Percentiles rank a stretch among this genome's conserved stretches.
Evolutionary conservation across 2,329 filamentous ascomycete species (phyloP).

Genomic region (Diplodia intermedia): DNA sequence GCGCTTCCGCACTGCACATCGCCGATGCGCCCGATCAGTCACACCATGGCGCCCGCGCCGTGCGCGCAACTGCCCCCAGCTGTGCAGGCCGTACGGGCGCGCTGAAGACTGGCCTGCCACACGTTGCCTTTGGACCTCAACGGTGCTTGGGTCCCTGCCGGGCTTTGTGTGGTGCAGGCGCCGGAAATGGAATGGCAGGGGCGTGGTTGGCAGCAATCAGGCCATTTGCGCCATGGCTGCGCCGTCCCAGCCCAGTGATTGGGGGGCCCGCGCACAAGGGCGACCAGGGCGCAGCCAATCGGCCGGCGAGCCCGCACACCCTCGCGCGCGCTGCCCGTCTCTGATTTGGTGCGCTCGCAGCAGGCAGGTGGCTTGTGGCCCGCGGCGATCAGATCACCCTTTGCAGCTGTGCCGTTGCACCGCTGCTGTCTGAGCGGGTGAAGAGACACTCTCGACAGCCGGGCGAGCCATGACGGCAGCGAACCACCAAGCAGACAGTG

Average conservation of each 20-base stretch:
- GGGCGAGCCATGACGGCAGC: background rate
- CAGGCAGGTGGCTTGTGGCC: conserved; percentile 16
- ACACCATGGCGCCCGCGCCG: conserved; percentile 1
- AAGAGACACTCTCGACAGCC: background rate
- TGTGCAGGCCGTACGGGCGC: background rate
- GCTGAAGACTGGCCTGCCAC: conserved; percentile 13
- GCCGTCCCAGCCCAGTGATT: conserved; percentile 3
- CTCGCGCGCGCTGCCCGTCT: background rate
- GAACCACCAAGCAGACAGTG: conserved; percentile 10
- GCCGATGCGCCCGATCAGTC: conserved; percentile 22
- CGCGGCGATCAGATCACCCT: conserved; percentile 24
- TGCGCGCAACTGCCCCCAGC: no score
- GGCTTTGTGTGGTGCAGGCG: conserved; percentile 13
- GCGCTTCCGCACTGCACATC: background rate
- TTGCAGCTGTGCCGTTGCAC: background rate
- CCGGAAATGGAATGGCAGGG: conserved; percentile 16
- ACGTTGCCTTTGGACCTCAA: background rate
- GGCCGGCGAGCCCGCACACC: conserved; percentile 10
- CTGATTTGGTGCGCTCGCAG: conserved; percentile 3
- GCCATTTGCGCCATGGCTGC: conserved; percentile 8
- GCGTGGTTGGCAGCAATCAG: conserved; percentile 13
- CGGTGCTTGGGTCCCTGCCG: conserved; percentile 19
- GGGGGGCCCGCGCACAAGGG: background rate
- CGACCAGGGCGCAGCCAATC: background rate
- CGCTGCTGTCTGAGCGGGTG: background rate